Evolutionary conservation across 495 filamentous ascomycete genomes (phyloP).

Genomic region (Daldinia concentrica): DNA sequence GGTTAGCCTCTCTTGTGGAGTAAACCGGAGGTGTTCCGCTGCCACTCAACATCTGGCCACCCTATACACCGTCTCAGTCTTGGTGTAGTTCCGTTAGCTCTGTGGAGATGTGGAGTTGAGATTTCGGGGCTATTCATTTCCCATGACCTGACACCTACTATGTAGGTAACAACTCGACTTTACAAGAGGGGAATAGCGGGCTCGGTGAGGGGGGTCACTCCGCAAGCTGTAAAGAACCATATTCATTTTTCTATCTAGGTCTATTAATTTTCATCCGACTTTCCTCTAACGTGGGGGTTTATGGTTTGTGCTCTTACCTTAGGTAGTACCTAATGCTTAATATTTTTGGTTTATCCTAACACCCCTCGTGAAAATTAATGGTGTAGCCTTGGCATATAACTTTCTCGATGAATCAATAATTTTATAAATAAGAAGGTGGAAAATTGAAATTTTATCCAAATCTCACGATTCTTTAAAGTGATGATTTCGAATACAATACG

Average conservation of each 20-base stretch:
- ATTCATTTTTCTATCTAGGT: not conserved
- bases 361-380: no score
- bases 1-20: constrained; percentile 23
- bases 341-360: no score
- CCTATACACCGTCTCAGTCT: constrained; percentile 13
- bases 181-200: constrained; percentile 15
- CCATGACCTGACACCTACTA: constrained; percentile 24
- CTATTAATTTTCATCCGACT: not conserved
- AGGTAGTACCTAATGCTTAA: no score
- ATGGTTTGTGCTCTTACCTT: not conserved
- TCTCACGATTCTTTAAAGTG: no score
- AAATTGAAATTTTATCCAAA: no score
- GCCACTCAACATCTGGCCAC: constrained; percentile 11
- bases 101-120: constrained; percentile 28
- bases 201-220: constrained; percentile 2
- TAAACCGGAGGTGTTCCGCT: constrained; percentile 19
- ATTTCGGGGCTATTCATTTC: constrained; percentile 4
- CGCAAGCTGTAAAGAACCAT: not conserved
- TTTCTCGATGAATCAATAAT: no score
- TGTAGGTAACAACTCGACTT: not conserved
- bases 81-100: not conserved
- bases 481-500: no score
- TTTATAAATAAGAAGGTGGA: no score
- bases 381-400: no score
- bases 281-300: not conserved